Base-by-base conservation (phyloP, 208 protist species). In the Acanthamoeba divionensis region DNA sequence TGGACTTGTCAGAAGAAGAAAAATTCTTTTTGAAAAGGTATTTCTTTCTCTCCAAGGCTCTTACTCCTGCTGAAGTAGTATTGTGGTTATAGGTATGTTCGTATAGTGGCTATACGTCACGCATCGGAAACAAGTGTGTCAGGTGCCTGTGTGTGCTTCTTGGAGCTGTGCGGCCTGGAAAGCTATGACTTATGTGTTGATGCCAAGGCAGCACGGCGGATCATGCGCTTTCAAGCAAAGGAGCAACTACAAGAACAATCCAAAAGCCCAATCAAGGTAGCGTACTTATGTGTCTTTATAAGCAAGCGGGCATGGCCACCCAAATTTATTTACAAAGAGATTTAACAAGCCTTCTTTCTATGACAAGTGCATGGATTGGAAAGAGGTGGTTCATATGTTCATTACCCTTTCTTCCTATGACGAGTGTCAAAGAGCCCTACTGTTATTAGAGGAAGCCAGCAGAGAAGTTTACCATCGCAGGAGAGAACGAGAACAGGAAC, bases 161-260 rank as follows among this genome's bases (percentile, higher is more conserved):
- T 83, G 73, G 31, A 83, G 48, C 73, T 83, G 13, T 83, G 73
- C 24, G 73, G 73, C 7, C 38, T 83, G 15, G 31, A 45, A 21
- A 63, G 50, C 10, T 45, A 83, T 13, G 48, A 60, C 26, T 21
- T 83, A 21, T 18, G 13, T 29, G 45, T 83, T 52, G 48, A 83
- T 33, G 73, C 48, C 31, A 26, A 83, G 13, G 73, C 73, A 3
- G 38, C 47, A 1, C 55, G 26, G 44, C 73, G 73, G 26, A 83
- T 83, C 48, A 83, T 83, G 2, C 38, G 38, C 38, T 36, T 24
- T 21, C 21, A 26, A n/a, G n/a, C n/a, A n/a, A n/a, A n/a, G n/a
- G n/a, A n/a, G n/a, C n/a, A n/a, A n/a, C n/a, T n/a, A n/a, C n/a
- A n/a, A n/a, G n/a, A n/a, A n/a, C n/a, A n/a, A n/a, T n/a, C n/a